Conservation (phyloP, 208 protist genomes). For the Wallacemonas sp. region DNA sequence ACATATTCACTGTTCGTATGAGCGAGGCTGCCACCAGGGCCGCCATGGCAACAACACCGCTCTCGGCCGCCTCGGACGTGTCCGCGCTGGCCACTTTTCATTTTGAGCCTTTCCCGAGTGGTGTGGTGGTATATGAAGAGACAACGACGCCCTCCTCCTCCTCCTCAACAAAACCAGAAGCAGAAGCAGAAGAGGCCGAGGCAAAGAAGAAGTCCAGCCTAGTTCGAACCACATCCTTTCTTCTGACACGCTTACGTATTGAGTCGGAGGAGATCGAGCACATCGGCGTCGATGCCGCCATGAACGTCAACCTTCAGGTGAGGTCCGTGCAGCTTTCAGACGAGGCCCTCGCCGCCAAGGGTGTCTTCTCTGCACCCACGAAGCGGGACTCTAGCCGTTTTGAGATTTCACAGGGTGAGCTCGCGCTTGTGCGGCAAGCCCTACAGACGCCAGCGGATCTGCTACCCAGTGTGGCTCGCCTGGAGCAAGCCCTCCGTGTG, state of each 20-base stretch:
- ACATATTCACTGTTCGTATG: slow-evolving; percentile 10
- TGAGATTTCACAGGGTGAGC: not conserved
- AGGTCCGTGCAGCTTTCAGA: not conserved
- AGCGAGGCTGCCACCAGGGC: not conserved
- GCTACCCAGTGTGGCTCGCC: slow-evolving; percentile 4
- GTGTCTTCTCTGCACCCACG: too few species aligned
- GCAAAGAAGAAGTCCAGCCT: too few species aligned
- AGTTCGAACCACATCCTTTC: slow-evolving; percentile 4
- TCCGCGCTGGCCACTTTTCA: not conserved
- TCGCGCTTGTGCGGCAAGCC: not conserved
- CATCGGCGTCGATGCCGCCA: slow-evolving; percentile 27
- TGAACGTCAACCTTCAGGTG: slow-evolving; percentile 19
- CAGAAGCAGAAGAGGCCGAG: too few species aligned
- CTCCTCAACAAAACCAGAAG: too few species aligned
- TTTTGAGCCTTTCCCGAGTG: not conserved
- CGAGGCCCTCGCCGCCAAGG: not conserved
- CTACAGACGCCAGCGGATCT: slow-evolving; percentile 10
- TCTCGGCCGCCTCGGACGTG: not conserved
- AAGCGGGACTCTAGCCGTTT: too few species aligned
- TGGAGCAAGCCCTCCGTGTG: slow-evolving; percentile 23
- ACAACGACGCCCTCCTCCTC: not conserved
- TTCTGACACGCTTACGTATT: slow-evolving; percentile 14
- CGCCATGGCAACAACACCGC: not conserved
- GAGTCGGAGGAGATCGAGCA: slow-evolving; percentile 30
- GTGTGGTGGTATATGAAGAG: not conserved